Evolutionary conservation across 305 asterid species (phyloP).

Genomic region (Lippia alba): DNA sequence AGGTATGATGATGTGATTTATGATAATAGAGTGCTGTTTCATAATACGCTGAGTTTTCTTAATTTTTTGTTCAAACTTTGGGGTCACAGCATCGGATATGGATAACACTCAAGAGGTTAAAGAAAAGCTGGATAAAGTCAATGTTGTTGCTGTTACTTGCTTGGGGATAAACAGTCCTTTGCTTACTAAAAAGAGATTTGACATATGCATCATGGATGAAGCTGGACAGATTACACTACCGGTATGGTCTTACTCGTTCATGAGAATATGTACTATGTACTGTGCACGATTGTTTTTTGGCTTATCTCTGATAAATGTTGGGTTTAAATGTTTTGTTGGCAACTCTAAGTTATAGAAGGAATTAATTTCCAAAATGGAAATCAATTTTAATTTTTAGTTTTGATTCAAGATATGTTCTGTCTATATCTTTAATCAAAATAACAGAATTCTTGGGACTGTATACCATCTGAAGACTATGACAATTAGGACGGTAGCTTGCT

Average conservation of each 20-base stretch:
- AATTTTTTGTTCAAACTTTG: conserved; percentile 35
- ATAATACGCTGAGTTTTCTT: conserved; percentile 28
- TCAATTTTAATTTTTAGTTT: too few species aligned
- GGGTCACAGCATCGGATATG: conserved; percentile 62
- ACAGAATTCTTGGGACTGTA: too few species aligned
- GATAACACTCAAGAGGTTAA: conserved; percentile 63
- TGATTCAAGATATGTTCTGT: too few species aligned
- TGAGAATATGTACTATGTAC: conserved; percentile 16
- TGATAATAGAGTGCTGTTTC: conserved; percentile 21
- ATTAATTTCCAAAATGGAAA: too few species aligned
- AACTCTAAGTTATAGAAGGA: too few species aligned
- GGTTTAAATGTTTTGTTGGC: conserved; percentile 1
- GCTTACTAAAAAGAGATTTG: conserved; percentile 85
- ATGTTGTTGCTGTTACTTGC: conserved; percentile 94
- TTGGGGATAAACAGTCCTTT: conserved; percentile 91
- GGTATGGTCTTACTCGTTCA: conserved; percentile 47
- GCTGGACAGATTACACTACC: conserved; percentile 98
- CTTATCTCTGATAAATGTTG: conserved; percentile 8
- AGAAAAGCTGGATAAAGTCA: conserved; percentile 67
- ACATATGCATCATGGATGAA: conserved; percentile 98
- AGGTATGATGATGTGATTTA: conserved; percentile 52
- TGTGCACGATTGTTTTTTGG: conserved; percentile 23
- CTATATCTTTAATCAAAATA: too few species aligned
- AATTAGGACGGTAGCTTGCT: too few species aligned
- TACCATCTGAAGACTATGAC: too few species aligned